phyloP scores from a whole-genome alignment of 2,329 filamentous ascomycete species.

The Fusarium poae region DNA sequence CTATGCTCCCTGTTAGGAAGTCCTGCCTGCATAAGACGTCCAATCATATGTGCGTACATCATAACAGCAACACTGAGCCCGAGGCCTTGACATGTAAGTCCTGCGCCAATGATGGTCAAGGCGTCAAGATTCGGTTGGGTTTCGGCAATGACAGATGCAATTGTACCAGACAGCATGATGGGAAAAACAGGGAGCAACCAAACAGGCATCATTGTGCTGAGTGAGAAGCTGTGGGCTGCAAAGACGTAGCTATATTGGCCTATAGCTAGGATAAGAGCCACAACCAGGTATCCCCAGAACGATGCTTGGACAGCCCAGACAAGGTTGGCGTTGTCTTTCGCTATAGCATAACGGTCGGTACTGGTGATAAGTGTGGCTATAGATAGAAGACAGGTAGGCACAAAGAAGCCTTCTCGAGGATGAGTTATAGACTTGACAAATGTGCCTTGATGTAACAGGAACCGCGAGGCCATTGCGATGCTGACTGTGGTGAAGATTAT shows the following conservation, averaged over 20 bases:
- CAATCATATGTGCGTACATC: slow-evolving; percentile 80
- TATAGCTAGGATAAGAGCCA: slow-evolving; percentile 71
- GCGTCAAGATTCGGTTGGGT: slow-evolving; percentile 69
- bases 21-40: slow-evolving; percentile 74
- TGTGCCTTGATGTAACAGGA: slow-evolving; percentile 68
- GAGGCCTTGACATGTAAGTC: slow-evolving; percentile 76
- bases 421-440: slow-evolving; percentile 70
- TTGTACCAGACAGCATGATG: slow-evolving; percentile 78
- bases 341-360: slow-evolving; percentile 74
- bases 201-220: slow-evolving; percentile 77
- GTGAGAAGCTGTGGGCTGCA: slow-evolving; percentile 66
- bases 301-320: slow-evolving; percentile 69
- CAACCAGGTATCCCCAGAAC: slow-evolving; percentile 77
- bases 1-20: slow-evolving; percentile 71
- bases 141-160: slow-evolving; percentile 73
- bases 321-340: slow-evolving; percentile 66
- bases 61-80: slow-evolving; percentile 75
- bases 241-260: slow-evolving; percentile 78
- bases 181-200: slow-evolving; percentile 83
- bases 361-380: slow-evolving; percentile 76
- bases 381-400: slow-evolving; percentile 77
- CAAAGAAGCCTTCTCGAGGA: slow-evolving; percentile 76
- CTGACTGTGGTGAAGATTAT: slow-evolving; percentile 71
- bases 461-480: slow-evolving; percentile 68
- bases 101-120: slow-evolving; percentile 74